These are phyloP conservation scores for Suillus occidentalis DNA, from an alignment of 768 basidiomycete species.

Conservation along the genomic window DNA sequence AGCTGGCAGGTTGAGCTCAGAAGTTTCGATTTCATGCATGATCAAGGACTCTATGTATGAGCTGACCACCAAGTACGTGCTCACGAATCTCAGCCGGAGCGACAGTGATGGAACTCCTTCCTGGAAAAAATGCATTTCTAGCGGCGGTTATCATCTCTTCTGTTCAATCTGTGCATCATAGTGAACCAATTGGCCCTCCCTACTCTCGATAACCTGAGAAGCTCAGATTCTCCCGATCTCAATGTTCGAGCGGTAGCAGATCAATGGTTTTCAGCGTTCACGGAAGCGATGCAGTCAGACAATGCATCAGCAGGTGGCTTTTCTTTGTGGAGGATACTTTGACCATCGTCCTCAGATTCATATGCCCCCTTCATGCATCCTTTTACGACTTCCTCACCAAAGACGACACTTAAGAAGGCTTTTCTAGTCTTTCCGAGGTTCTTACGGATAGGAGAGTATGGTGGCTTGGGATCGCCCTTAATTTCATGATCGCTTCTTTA, in stretches of 20 bases:
- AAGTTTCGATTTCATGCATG: background rate
- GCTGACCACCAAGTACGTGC: background rate
- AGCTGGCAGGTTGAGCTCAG: background rate
- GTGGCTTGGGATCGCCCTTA: too few relatives aligned
- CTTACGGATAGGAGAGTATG: too few relatives aligned
- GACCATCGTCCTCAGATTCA: too few relatives aligned
- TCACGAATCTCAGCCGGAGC: background rate
- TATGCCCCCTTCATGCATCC: too few relatives aligned
- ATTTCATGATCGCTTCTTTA: too few relatives aligned
- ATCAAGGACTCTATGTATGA: background rate
- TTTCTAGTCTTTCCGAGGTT: too few relatives aligned
- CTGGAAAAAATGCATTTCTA: background rate
- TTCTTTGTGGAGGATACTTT: too few relatives aligned
- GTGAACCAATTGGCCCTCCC: slow-evolving; percentile 15
- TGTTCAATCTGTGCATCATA: background rate
- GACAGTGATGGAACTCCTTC: background rate
- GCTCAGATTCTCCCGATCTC: slow-evolving; percentile 30
- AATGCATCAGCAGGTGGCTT: slow-evolving; percentile 35
- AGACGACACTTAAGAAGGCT: too few relatives aligned
- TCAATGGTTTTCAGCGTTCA: slow-evolving; percentile 45
- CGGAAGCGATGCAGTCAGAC: slow-evolving; percentile 30
- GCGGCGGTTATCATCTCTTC: background rate
- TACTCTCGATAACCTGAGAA: slow-evolving; percentile 24
- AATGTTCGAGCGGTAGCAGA: slow-evolving; percentile 37
- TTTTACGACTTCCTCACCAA: too few relatives aligned